A percentile compares a stretch with the other conserved stretches of the same genome.
These are phyloP conservation scores for Hortiboletus flavorubellus DNA, from an alignment of 768 basidiomycete genomes.

Conservation along the genomic window DNA sequence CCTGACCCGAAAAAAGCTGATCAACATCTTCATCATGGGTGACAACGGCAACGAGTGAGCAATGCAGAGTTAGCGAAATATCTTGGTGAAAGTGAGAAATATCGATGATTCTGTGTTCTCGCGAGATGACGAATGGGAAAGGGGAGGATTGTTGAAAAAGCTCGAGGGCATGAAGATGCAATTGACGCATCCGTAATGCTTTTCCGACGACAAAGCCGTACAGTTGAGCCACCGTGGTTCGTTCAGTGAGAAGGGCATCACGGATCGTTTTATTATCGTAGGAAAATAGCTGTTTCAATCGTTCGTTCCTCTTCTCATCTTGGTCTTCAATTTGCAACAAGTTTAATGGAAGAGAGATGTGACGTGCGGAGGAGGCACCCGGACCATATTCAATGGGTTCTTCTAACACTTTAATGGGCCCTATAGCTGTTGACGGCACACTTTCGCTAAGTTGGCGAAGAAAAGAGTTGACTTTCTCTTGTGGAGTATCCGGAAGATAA, in stretches of 20 bases:
- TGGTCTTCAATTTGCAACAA: constrained; percentile 47
- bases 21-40: constrained; percentile 55
- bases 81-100: constrained; percentile 61
- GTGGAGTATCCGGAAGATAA: constrained; percentile 57
- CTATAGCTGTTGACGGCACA: constrained; percentile 25
- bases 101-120: constrained; percentile 53
- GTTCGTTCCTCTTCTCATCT: constrained; percentile 39
- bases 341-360: constrained; percentile 39
- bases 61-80: constrained; percentile 62
- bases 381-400: constrained; percentile 56
- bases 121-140: constrained; percentile 48
- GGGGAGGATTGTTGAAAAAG: constrained; percentile 40
- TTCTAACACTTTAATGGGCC: constrained; percentile 48
- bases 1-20: constrained; percentile 48
- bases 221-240: constrained; percentile 63
- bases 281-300: constrained; percentile 52
- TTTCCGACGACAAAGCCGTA: constrained; percentile 76
- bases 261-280: constrained; percentile 53
- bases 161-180: constrained; percentile 55
- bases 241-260: constrained; percentile 64
- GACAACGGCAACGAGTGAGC: constrained; percentile 57
- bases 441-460: constrained; percentile 50
- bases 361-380: constrained; percentile 28
- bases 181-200: constrained; percentile 55
- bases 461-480: constrained; percentile 54